Percentiles rank a stretch among this genome's conserved stretches.
phyloP scores from a whole-genome alignment of 768 basidiomycete genomes.

The Phanerochaete carnosa region DNA sequence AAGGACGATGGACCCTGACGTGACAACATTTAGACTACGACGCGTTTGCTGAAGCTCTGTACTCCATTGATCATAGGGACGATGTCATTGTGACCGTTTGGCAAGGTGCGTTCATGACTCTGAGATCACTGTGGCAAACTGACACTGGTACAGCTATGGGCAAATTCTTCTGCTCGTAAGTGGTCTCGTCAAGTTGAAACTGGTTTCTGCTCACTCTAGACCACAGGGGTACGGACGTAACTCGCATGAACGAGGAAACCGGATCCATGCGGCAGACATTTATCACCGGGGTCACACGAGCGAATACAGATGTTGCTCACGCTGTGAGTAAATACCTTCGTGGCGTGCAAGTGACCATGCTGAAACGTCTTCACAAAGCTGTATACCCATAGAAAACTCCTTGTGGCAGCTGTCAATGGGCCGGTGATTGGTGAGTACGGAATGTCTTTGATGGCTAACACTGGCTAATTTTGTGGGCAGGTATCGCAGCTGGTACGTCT shows the following conservation, averaged over 20 bases:
- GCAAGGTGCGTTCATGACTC: slow-evolving; percentile 44
- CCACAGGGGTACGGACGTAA: slow-evolving; percentile 47
- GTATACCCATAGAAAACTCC: slow-evolving; percentile 65
- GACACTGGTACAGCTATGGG: slow-evolving; percentile 45
- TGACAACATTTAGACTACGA: slow-evolving; percentile 49
- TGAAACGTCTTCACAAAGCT: slow-evolving; percentile 36
- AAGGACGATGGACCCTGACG: not conserved
- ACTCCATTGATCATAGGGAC: slow-evolving; percentile 53
- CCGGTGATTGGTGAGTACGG: slow-evolving; percentile 62
- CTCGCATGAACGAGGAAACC: slow-evolving; percentile 8
- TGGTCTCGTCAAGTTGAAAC: not conserved
- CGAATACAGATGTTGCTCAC: slow-evolving; percentile 58
- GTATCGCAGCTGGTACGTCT: slow-evolving; percentile 58
- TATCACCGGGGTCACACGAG: slow-evolving; percentile 40
- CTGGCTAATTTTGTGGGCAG: slow-evolving; percentile 28
- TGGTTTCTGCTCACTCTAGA: not conserved
- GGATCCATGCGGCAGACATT: slow-evolving; percentile 42
- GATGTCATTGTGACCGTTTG: slow-evolving; percentile 66
- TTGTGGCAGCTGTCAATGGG: slow-evolving; percentile 71
- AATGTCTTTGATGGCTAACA: not conserved
- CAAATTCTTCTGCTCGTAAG: slow-evolving; percentile 74
- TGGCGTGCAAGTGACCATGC: not conserved
- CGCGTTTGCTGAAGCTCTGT: slow-evolving; percentile 52
- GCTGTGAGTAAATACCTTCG: slow-evolving; percentile 44
- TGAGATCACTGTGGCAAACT: not conserved